Conservation (phyloP, 305 asterid genomes). For the Fraxinus baroniana region DNA sequence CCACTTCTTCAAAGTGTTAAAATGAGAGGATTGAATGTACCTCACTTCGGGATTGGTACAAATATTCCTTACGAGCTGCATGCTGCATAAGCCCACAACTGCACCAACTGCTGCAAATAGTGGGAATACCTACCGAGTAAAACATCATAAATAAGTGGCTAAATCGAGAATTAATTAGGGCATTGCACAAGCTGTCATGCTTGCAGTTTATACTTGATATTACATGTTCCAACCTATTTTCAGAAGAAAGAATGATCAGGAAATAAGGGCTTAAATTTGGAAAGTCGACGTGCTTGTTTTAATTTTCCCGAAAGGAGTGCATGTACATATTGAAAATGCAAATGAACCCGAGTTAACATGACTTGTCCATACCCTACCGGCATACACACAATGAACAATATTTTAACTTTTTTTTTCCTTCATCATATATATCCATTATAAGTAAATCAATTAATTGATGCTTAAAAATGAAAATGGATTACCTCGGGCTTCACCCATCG, state of each 20-base stretch:
- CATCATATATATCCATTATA: background rate
- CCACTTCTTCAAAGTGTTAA: background rate
- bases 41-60: conserved; percentile 47
- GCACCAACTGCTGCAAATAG: conserved; percentile 36
- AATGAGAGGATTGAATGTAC: conserved; percentile 3
- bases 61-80: conserved; percentile 42
- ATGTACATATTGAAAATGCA: background rate
- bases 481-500: conserved; percentile 52
- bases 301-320: background rate
- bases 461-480: background rate
- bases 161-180: no score
- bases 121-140: conserved; percentile 33
- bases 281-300: background rate
- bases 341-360: background rate
- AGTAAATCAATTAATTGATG: background rate
- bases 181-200: background rate
- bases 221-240: background rate
- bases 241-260: background rate
- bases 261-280: background rate
- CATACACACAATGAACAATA: background rate
- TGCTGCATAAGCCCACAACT: conserved; percentile 33
- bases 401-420: no score
- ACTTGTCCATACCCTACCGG: background rate
- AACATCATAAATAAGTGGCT: background rate
- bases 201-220: background rate